A percentile compares a stretch with the other conserved stretches of the same genome.
Conservation (phyloP, 2,329 filamentous ascomycete genomes). For the Fusarium proliferatum region DNA sequence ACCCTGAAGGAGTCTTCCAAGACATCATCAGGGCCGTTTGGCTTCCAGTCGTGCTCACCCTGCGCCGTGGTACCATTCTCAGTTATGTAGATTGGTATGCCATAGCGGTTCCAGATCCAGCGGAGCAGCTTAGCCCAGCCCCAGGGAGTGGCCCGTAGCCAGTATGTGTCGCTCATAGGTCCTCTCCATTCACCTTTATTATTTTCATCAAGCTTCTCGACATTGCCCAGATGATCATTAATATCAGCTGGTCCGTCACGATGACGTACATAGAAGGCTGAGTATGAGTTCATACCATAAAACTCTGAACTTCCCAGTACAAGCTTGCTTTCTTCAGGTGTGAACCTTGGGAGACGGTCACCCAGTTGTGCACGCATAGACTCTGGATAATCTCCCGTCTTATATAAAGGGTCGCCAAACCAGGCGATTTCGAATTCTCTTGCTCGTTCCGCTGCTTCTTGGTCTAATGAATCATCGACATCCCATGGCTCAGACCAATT, state of each 20-base stretch:
- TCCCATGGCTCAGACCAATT: constrained; percentile 57
- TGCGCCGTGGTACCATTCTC: constrained; percentile 56
- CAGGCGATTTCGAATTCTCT: constrained; percentile 57
- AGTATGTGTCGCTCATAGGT: constrained; percentile 52
- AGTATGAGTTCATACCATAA: constrained; percentile 59
- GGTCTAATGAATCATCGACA: constrained; percentile 48
- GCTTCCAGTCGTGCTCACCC: constrained; percentile 51
- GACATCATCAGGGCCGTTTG: constrained; percentile 46
- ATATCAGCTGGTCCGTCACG: constrained; percentile 50
- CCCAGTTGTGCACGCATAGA: constrained; percentile 55
- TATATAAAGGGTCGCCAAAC: constrained; percentile 54
- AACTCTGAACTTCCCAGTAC: constrained; percentile 53
- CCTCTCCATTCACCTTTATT: constrained; percentile 49
- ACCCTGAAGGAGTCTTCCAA: constrained; percentile 53
- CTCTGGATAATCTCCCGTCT: constrained; percentile 53
- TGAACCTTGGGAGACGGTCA: constrained; percentile 52
- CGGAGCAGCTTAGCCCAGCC: constrained; percentile 53
- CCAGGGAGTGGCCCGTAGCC: constrained; percentile 54
- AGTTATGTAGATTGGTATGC: constrained; percentile 55
- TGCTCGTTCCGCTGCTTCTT: constrained; percentile 53
- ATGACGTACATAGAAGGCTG: constrained; percentile 53
- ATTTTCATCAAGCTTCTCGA: constrained; percentile 51
- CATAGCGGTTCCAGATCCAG: constrained; percentile 56
- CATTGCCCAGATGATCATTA: constrained; percentile 55
- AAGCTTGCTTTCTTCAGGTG: constrained; percentile 52